These are phyloP conservation scores for Pulveroboletus sp. DNA, from an alignment of 768 basidiomycete genomes.

Conservation along the genomic window DNA sequence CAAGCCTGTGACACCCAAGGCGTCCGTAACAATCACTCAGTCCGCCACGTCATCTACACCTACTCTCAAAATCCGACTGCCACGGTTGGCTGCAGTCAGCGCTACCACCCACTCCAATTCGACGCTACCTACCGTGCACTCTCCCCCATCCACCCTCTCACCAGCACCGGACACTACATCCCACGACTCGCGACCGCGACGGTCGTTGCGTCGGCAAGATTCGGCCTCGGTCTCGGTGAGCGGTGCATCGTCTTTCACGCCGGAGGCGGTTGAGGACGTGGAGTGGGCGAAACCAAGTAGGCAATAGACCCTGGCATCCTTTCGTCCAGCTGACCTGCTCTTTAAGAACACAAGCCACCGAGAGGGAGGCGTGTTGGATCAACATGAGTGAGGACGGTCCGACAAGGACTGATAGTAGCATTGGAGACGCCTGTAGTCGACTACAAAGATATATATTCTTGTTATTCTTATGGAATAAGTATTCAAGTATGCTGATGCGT, in stretches of 20 bases:
- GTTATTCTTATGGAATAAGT: conserved; percentile 17
- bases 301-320: background rate
- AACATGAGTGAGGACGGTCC: conserved; percentile 2
- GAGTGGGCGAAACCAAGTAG: conserved; percentile 28
- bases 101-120: conserved; percentile 20
- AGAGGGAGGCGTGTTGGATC: conserved; percentile 21
- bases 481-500: conserved; percentile 2
- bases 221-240: conserved; percentile 30
- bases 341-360: conserved; percentile 20
- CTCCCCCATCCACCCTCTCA: conserved; percentile 16
- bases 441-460: conserved; percentile 23
- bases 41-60: conserved; percentile 30
- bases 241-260: conserved; percentile 28
- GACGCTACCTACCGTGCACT: conserved; percentile 18
- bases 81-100: conserved; percentile 29
- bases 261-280: conserved; percentile 25
- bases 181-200: conserved; percentile 27
- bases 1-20: conserved; percentile 30
- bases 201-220: conserved; percentile 24
- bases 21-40: conserved; percentile 33
- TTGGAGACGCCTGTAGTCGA: conserved; percentile 16
- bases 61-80: conserved; percentile 32
- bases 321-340: background rate
- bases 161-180: conserved; percentile 20
- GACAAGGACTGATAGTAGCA: conserved; percentile 3